Evolutionary conservation across 371 early-diverging fungal species (phyloP).

Genomic region (Mucor saturninus): DNA sequence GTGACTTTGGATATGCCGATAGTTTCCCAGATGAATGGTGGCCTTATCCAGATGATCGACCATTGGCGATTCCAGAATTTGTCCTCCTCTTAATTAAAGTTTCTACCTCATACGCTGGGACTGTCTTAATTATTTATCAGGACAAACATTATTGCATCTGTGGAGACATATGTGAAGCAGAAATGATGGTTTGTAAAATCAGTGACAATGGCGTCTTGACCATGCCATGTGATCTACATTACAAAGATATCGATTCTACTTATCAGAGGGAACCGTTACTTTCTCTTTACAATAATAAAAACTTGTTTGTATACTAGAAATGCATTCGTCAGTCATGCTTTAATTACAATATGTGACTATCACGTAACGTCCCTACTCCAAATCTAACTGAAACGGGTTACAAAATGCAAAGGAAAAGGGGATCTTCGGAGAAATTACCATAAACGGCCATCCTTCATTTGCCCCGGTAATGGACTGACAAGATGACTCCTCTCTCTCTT

Average conservation of each 20-base stretch:
- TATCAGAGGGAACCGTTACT: slow-evolving; percentile 1
- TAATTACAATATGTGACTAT: no score
- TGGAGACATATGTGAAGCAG: neutral
- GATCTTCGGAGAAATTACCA: no score
- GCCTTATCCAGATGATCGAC: neutral
- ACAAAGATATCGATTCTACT: neutral
- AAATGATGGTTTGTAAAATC: slow-evolving; percentile 4
- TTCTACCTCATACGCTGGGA: slow-evolving; percentile 1
- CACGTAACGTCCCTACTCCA: no score
- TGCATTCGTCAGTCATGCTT: no score
- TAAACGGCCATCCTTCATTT: neutral
- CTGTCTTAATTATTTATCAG: neutral
- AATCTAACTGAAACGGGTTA: no score
- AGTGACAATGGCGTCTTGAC: neutral
- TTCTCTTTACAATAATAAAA: neutral
- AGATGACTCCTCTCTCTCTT: no score
- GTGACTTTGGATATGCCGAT: neutral
- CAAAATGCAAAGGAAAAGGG: no score
- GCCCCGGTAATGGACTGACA: no score
- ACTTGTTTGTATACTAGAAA: neutral
- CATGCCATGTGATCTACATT: neutral
- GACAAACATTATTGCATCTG: slow-evolving; percentile 4
- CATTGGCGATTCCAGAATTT: slow-evolving; percentile 2
- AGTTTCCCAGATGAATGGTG: slow-evolving; percentile 3
- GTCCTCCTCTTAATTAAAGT: slow-evolving; percentile 5